Evolutionary conservation across 139 green algal genomes (phyloP), one percentile per base, ranked within the genome.

Genomic region (Gonium pectorale): DNA sequence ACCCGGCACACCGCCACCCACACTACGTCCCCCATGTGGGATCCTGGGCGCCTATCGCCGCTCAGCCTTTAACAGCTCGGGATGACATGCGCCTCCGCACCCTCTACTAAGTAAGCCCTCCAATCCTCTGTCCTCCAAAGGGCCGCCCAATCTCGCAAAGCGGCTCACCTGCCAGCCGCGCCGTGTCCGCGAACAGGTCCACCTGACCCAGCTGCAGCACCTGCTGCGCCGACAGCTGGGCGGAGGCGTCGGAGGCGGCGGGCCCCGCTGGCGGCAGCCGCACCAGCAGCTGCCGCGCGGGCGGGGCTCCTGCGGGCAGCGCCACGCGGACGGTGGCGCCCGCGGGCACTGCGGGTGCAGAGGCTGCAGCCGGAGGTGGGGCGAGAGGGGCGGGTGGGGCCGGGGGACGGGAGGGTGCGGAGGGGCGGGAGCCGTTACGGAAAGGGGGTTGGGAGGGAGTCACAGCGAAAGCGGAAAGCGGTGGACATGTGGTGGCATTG

Each of bases 171-270:
- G 40, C 40, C 67, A 81, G 73, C 56, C 41, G 9, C 4, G 73
- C 43, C 0, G 73, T 17, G 33, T 83, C 51, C 2, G 62, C 62
- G n/a, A 73, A 19, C 43, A 83, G 27, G 24, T 72, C 78, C 43
- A 84, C 78, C 63, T 84, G 78, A 7, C 78, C 78, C 78, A 84
- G 63, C 26, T 4, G 19, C 78, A 84, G 64, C 43, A 19, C 40
- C 68, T 62, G 68, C 27, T 22, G 60, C 43, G 13, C 49, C 49
- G 49, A 56, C 13, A 17, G 17, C 13, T 13, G 17, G 17, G 49
- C 13, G 17, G 13, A 13, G 13, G 49, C 13, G 49, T 13, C 6
- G 17, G 69, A 24, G 69, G 31, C 8, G 78, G 22, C 27, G 33
- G 33, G 29, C 15, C 27, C 5, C n/a, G 40, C 11, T 21, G 41